phyloP scores from a whole-genome alignment of 2,329 filamentous ascomycete species.

The Fusarium tuaranense region DNA sequence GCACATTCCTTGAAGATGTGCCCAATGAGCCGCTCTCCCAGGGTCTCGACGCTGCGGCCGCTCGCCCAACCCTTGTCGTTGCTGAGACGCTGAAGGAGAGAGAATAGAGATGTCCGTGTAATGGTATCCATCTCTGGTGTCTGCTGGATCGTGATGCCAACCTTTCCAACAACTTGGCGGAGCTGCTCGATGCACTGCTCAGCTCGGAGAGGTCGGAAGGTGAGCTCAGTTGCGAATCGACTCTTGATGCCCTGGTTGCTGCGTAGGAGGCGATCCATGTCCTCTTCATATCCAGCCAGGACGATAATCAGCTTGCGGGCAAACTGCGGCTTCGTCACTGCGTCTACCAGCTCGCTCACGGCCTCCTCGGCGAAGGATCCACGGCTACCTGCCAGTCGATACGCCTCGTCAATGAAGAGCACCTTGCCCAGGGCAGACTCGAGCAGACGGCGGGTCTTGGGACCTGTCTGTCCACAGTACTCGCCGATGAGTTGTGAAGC shows the following conservation, averaged over 20 bases:
- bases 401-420: conserved; percentile 79
- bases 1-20: conserved; percentile 51
- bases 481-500: conserved; percentile 76
- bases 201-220: conserved; percentile 63
- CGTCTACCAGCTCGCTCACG: conserved; percentile 64
- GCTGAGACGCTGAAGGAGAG: conserved; percentile 56
- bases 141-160: conserved; percentile 46
- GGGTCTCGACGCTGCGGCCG: conserved; percentile 68
- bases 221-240: conserved; percentile 71
- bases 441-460: conserved; percentile 70
- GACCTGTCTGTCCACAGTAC: conserved; percentile 76
- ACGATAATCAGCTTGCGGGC: conserved; percentile 72
- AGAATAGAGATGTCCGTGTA: conserved; percentile 44
- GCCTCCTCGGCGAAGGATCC: conserved; percentile 68
- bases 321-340: conserved; percentile 66
- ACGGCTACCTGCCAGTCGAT: conserved; percentile 65
- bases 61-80: conserved; percentile 68
- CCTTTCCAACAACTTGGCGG: conserved; percentile 45
- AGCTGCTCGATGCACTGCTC: conserved; percentile 62
- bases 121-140: conserved; percentile 39
- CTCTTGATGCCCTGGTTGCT: conserved; percentile 72
- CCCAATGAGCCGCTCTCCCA: conserved; percentile 64
- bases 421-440: conserved; percentile 75
- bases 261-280: conserved; percentile 72
- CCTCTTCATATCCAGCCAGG: conserved; percentile 74